phyloP scores from a whole-genome alignment of 768 basidiomycete genomes.

The Suillus plorans region DNA sequence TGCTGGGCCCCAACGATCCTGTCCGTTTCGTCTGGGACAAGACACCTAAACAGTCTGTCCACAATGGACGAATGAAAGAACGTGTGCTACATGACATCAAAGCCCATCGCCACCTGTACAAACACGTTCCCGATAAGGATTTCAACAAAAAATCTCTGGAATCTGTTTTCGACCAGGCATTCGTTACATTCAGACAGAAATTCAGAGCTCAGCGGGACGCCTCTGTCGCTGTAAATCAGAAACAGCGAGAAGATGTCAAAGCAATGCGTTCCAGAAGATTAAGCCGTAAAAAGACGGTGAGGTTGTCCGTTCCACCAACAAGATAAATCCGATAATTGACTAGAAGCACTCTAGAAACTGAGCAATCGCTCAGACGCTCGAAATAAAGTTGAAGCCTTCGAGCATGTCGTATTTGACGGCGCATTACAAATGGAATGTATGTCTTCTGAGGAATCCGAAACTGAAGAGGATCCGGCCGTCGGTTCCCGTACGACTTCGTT shows the following conservation, averaged over 20 bases:
- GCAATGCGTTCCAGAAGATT: conserved; percentile 59
- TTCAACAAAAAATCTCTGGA: conserved; percentile 64
- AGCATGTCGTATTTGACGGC: conserved; percentile 66
- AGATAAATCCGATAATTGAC: conserved; percentile 1
- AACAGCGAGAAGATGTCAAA: conserved; percentile 59
- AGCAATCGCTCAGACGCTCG: conserved; percentile 61
- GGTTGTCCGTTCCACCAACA: conserved; percentile 19
- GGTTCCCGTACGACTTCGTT: conserved; percentile 39
- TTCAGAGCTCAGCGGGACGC: conserved; percentile 60
- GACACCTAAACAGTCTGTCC: conserved; percentile 71
- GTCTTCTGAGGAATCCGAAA: conserved; percentile 78
- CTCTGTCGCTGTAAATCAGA: conserved; percentile 40
- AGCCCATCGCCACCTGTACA: conserved; percentile 54
- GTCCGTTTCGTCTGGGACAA: conserved; percentile 81
- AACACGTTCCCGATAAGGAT: conserved; percentile 62
- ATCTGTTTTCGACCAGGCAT: conserved; percentile 67
- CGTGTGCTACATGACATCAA: conserved; percentile 62
- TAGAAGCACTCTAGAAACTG: conserved; percentile 53
- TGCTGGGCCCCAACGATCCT: conserved; percentile 46
- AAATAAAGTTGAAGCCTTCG: conserved; percentile 49
- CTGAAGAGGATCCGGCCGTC: conserved; percentile 37
- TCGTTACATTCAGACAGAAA: conserved; percentile 66
- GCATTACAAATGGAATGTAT: conserved; percentile 75
- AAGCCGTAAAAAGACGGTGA: conserved; percentile 61
- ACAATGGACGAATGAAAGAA: conserved; percentile 71